phyloP scores from a whole-genome alignment of 2,329 filamentous ascomycete genomes.

The Claviceps sp. region DNA sequence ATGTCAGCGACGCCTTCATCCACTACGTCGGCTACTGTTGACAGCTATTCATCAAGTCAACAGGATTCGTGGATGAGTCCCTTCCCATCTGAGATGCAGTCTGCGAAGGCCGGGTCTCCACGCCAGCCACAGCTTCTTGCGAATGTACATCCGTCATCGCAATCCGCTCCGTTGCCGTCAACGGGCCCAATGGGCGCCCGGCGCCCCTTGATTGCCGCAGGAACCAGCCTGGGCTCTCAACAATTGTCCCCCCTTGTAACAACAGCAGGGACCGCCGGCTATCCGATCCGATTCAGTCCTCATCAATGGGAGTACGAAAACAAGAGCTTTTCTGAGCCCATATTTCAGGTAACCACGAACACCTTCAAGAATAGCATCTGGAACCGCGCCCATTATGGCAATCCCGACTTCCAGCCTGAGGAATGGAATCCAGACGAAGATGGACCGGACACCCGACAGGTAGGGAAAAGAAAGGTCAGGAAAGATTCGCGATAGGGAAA shows the following conservation, averaged over 20 bases:
- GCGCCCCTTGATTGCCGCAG: conserved; percentile 4
- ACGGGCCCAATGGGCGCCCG: conserved; percentile 7
- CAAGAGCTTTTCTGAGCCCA: conserved; percentile 29
- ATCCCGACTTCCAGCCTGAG: conserved; percentile 38
- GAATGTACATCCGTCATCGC: conserved; percentile 16
- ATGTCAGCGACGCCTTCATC: conserved; percentile 19
- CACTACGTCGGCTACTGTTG: conserved; percentile 13
- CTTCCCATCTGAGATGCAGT: conserved; percentile 14
- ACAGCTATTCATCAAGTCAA: conserved; percentile 21
- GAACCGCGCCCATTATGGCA: conserved; percentile 54
- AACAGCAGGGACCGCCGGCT: conserved; percentile 10
- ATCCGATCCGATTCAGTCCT: conserved; percentile 35
- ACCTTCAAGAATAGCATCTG: conserved; percentile 55
- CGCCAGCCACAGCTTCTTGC: conserved; percentile 17
- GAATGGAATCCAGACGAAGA: conserved; percentile 30
- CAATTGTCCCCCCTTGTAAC: conserved; percentile 2
- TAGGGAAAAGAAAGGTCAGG: conserved; percentile 13
- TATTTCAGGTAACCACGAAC: conserved; percentile 34
- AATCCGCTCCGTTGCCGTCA: conserved; percentile 20
- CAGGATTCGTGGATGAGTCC: conserved; percentile 24
- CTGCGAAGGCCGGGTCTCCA: conserved; percentile 10
- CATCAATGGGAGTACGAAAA: conserved; percentile 34
- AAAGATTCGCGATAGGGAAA: conserved; percentile 9
- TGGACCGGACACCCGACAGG: conserved; percentile 15
- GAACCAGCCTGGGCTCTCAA: conserved; percentile 4